Evolutionary conservation across 306 rosid genomes (phyloP), one percentile per base, ranked within the genome.

Genomic region (barrel medic (Medicago truncatula)): DNA sequence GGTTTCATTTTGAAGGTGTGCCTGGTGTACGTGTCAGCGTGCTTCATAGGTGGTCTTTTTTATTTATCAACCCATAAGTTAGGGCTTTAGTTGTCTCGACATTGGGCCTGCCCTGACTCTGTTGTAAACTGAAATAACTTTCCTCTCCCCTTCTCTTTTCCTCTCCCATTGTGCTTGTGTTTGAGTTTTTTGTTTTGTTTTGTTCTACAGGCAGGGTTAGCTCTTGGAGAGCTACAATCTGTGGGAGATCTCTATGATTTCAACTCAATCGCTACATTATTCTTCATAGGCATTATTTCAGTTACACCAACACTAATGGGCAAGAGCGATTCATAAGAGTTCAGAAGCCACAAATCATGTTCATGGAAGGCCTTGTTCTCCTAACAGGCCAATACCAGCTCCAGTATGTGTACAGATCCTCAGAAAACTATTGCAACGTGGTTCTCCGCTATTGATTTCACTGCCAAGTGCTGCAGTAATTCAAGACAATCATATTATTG

Each of bases 181-280:
- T 25, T 60, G 7, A 60, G 1, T 28, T 77, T 38, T 74, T 18
- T 10, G 7, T 53, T 68, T 70, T 10, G 7, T 53, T 68, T 70
- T 72, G 15, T 71, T 67, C 17, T 69, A 79, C 86, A 95, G 99
- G 99, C 99, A 34, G 99, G 99, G 73, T 70, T 95, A 65, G 85
- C 97, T n/a, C 97, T 95, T 41, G 99, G 97, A 79, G 97, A 95
- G 68, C 79, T 95, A 66, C 86, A 80, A 47, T 90, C 97, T 15
- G 12, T 95, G 36, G 92, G 93, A 9, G 97, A 95, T 84, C 97
- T 95, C 44, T 92, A 95, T 53, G 99, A 95, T 85, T 89, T 92
- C 92, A 89, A 89, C 78, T 95, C 99, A 41, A 81, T 92, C 40
- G 99, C 99, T 11, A 95, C 99, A 0, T 68, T 95, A 70, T 92